Conservation (phyloP, 495 filamentous ascomycete species). For the Penicillium manginii region DNA sequence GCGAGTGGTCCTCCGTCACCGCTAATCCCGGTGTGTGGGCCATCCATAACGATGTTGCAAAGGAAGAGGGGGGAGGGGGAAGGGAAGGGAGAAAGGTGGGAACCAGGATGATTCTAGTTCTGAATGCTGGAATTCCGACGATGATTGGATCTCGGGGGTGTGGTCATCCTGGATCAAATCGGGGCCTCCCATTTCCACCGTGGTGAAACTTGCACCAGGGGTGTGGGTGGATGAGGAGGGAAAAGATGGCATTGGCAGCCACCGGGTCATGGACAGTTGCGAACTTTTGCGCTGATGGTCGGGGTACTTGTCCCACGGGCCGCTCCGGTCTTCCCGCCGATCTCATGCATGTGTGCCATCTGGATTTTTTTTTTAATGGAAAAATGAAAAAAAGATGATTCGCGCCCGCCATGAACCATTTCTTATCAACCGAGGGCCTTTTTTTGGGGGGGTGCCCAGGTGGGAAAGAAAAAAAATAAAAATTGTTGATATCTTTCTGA, state of each 20-base stretch:
- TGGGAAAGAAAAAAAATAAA: too few relatives aligned
- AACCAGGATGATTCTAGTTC: background rate
- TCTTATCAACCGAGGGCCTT: background rate
- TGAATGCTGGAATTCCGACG: background rate
- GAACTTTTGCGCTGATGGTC: slow-evolving; percentile 25
- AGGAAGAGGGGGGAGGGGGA: background rate
- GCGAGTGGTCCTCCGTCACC: slow-evolving; percentile 16
- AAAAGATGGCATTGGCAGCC: background rate
- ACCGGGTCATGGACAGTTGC: slow-evolving; percentile 3
- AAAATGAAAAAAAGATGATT: background rate
- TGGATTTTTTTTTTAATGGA: slow-evolving; percentile 11
- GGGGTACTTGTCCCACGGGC: slow-evolving; percentile 48
- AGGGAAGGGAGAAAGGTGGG: background rate
- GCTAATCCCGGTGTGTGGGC: slow-evolving; percentile 13
- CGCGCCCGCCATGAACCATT: background rate
- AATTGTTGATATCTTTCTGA: too few relatives aligned
- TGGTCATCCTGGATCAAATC: background rate
- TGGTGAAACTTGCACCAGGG: slow-evolving; percentile 8
- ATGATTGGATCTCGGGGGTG: background rate
- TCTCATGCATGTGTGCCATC: slow-evolving; percentile 49
- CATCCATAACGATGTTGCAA: slow-evolving; percentile 4
- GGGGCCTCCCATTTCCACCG: background rate
- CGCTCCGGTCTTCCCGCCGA: slow-evolving; percentile 53
- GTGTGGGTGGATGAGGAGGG: background rate
- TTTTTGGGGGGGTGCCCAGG: too few relatives aligned